A percentile compares a stretch with the other conserved stretches of the same genome.
These are phyloP conservation scores for Cryoendolithus antarcticus DNA, from an alignment of 2,329 filamentous ascomycete species.

Conservation along the genomic window DNA sequence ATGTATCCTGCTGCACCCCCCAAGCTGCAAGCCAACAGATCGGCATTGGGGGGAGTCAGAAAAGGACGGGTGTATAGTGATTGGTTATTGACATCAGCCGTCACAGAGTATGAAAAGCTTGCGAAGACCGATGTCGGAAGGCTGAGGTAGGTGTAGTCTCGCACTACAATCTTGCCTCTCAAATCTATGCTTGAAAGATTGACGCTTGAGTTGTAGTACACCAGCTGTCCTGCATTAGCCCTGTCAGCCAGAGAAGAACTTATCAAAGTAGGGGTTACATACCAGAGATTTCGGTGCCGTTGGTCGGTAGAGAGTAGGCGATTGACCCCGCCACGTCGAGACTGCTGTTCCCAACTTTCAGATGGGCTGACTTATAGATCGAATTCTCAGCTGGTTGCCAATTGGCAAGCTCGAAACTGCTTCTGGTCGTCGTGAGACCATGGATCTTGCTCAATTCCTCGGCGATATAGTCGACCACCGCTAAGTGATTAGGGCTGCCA, in stretches of 20 bases:
- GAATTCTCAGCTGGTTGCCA: constrained; percentile 1
- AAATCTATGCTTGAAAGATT: constrained; percentile 1
- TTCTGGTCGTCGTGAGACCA: background rate
- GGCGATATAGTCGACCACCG: constrained; percentile 3
- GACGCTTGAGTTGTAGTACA: constrained; percentile 1
- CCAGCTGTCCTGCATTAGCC: background rate
- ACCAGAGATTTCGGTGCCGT: constrained; percentile 3
- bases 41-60: constrained; percentile 1
- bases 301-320: constrained; percentile 3
- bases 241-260: background rate
- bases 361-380: constrained; percentile 1
- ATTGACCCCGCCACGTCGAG: constrained; percentile 3
- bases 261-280: background rate
- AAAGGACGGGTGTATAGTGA: constrained; percentile 2
- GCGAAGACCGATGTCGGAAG: background rate
- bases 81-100: background rate
- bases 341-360: background rate
- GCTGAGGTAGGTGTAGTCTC: constrained; percentile 1
- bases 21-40: constrained; percentile 2
- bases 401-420: constrained; percentile 5
- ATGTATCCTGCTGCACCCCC: constrained; percentile 3
- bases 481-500: constrained; percentile 1
- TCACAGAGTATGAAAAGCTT: background rate
- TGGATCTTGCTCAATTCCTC: constrained; percentile 1
- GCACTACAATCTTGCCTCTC: constrained; percentile 3